Evolutionary conservation across 2,329 filamentous ascomycete species (phyloP).

Genomic region (Phialophora macrospora): DNA sequence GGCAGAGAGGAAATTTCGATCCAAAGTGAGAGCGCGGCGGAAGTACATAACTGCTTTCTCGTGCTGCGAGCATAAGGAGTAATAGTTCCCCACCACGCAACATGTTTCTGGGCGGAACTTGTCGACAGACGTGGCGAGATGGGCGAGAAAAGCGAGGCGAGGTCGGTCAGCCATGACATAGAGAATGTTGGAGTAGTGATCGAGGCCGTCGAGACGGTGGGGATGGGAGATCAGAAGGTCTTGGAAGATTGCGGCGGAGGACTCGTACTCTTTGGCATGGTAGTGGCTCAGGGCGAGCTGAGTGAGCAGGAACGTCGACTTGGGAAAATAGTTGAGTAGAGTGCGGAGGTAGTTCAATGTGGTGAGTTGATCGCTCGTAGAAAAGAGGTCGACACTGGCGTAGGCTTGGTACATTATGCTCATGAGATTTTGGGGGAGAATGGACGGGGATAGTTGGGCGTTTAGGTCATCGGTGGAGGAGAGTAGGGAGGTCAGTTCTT

Average conservation of each 20-base stretch:
- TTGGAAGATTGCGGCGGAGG: conserved; percentile 66
- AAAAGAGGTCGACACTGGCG: conserved; percentile 87
- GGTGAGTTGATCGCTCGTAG: conserved; percentile 61
- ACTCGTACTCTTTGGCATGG: conserved; percentile 78
- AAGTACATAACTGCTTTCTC: conserved; percentile 99
- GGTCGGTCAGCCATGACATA: conserved; percentile 89
- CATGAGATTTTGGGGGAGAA: conserved; percentile 84
- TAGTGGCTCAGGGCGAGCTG: conserved; percentile 88
- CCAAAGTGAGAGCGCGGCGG: conserved; percentile 84
- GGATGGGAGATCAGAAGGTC: conserved; percentile 72
- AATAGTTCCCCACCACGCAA: conserved; percentile 96
- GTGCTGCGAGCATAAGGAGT: conserved; percentile 89
- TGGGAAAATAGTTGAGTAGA: conserved; percentile 82
- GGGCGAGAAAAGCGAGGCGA: conserved; percentile 89
- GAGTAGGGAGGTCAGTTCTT: conserved; percentile 83
- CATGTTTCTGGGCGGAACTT: conserved; percentile 97
- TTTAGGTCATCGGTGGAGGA: conserved; percentile 77
- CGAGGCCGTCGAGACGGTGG: conserved; percentile 81
- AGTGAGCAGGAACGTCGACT: conserved; percentile 85
- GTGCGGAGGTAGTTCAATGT: conserved; percentile 51
- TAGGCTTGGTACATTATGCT: conserved; percentile 93
- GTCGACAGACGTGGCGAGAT: conserved; percentile 87
- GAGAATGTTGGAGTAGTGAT: conserved; percentile 96
- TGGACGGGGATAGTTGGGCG: conserved; percentile 43
- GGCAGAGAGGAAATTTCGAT: conserved; percentile 87